Percentiles rank a stretch among this genome's conserved stretches.
phyloP scores from a whole-genome alignment of 2,329 filamentous ascomycete species.

The Alternaria burnsii region DNA sequence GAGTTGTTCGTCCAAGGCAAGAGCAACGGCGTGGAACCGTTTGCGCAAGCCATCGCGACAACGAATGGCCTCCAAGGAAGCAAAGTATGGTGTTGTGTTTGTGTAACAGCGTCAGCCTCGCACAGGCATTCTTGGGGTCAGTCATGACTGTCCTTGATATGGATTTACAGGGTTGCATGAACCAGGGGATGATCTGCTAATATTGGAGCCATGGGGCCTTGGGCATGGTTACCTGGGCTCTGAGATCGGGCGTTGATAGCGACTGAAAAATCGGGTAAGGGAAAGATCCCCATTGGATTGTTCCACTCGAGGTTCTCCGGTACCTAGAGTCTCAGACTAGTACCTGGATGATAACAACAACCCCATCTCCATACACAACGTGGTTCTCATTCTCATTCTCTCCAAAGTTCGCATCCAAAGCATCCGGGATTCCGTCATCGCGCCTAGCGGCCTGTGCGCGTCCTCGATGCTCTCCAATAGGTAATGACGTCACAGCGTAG shows the following conservation, averaged over 20 bases:
- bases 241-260: conserved; percentile 16
- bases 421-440: not conserved
- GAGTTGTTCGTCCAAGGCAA: conserved; percentile 30
- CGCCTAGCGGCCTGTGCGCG: not conserved
- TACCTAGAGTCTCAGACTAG: conserved; percentile 9
- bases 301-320: not conserved
- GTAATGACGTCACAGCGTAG: conserved; percentile 9
- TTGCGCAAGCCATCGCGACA: conserved; percentile 25
- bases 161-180: conserved; percentile 11
- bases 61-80: conserved; percentile 1
- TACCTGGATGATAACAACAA: not conserved
- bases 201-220: not conserved
- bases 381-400: not conserved
- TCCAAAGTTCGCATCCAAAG: not conserved
- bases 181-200: conserved; percentile 16
- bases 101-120: not conserved
- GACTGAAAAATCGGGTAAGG: conserved; percentile 3
- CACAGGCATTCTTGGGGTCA: not conserved
- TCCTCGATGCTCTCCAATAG: not conserved
- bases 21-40: conserved; percentile 27
- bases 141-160: conserved; percentile 12
- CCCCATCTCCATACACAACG: not conserved
- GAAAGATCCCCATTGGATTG: conserved; percentile 8
- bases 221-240: conserved; percentile 18
- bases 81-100: conserved; percentile 1